Conservation (phyloP, 2,329 filamentous ascomycete species). For the Cercospora zeina region DNA sequence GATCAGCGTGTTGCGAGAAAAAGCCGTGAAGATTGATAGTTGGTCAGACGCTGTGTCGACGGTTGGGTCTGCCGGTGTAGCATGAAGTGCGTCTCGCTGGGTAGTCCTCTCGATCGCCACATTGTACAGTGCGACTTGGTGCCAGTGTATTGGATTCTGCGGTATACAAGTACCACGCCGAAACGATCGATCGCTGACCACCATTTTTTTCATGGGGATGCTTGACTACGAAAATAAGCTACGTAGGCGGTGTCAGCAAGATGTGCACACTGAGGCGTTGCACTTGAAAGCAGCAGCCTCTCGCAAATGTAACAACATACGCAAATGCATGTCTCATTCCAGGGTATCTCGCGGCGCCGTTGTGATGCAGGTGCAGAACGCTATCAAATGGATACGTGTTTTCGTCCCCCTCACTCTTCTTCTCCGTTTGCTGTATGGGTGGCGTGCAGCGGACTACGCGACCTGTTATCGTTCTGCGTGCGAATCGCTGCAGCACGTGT, state of each 20-base stretch:
- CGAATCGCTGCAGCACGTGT: slow-evolving; percentile 23
- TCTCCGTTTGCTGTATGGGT: not conserved
- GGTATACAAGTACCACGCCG: not conserved
- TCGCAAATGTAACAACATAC: not conserved
- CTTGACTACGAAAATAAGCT: not conserved
- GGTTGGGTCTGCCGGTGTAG: not conserved
- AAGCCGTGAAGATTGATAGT: not conserved
- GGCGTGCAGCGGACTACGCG: slow-evolving; percentile 29
- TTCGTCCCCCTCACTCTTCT: not conserved
- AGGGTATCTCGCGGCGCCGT: slow-evolving; percentile 7
- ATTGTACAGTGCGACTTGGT: not conserved
- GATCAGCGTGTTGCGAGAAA: not conserved
- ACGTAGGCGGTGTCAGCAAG: not conserved
- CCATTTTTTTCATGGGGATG: not conserved
- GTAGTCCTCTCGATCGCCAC: not conserved
- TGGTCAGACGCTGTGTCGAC: not conserved
- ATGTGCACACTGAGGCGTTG: not conserved
- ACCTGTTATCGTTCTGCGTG: slow-evolving; percentile 26
- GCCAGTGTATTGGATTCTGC: not conserved
- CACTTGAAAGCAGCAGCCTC: not conserved
- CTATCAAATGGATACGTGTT: not conserved
- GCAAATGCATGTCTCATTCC: not conserved
- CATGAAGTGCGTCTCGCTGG: not conserved
- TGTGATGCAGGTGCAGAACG: not conserved
- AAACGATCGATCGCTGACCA: not conserved